Evolutionary conservation across 331 rosid genomes (phyloP), one percentile per base, ranked within the genome.

Genomic region (Rosa hybrid): DNA sequence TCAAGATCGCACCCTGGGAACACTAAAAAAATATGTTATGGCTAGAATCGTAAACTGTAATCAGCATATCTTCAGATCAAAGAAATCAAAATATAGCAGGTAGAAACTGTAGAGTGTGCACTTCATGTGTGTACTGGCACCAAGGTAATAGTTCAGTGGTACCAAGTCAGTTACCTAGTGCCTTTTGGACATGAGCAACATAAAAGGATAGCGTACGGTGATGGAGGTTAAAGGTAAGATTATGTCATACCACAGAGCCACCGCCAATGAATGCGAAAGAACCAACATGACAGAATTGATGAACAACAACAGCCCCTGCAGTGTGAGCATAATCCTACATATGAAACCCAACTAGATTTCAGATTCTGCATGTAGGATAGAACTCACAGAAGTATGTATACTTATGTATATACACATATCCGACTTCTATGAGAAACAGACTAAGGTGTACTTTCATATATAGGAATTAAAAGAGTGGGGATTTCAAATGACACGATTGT

Each of bases 261-360:
- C 94, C 97, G 53, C 97, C 98, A 69, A 96, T 86, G 76, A 96
- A 96, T 45, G 97, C 87, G 87, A 87, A 90, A 44, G 97, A 89
- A 67, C 94, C 98, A 80, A 93, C 80, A 87, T 85, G 96, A 81
- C 97, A 91, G 88, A 96, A 93, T 72, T 96, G 99, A 86, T 96
- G 99, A 79, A 96, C 89, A 42, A 86, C 94, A 5, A 87, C 85
- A 4, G 90, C 94, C 56, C 99, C 99, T 17, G 94, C 97, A 45
- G 97, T 93, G 85, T 91, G 98, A 78, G 93, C 90, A 82, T 86
- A 72, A 85, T 96, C 98, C 99, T 95, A 81, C 89, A 82, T 83
- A 62, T 73, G 51, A 80, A 86, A 77, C 80, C 53, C 68, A 74
- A 75, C 39, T 69, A 64, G 34, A 50, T 48, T 81, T 70, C 23